Percentiles rank a stretch among this genome's conserved stretches.
Conservation (phyloP, 768 basidiomycete species). For the Arthromyces matolae region DNA sequence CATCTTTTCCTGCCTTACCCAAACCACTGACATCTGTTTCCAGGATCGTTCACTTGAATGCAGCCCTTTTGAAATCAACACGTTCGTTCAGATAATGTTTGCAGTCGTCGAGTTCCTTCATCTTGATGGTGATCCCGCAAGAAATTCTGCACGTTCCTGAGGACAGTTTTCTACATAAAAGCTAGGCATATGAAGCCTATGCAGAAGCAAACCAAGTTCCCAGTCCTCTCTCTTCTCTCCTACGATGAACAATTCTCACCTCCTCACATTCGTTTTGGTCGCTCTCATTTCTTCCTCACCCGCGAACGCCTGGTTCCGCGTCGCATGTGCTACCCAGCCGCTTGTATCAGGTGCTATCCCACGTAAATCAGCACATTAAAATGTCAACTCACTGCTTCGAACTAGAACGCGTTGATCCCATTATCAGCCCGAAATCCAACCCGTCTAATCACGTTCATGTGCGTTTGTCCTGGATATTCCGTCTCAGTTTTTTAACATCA, state of each 20-base stretch:
- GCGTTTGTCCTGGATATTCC: conserved; percentile 13
- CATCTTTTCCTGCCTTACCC: too few relatives aligned
- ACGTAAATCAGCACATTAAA: too few relatives aligned
- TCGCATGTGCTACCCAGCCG: conserved; percentile 36
- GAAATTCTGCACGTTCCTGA: too few relatives aligned
- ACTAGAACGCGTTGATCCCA: conserved; percentile 37
- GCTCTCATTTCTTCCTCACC: conserved; percentile 15
- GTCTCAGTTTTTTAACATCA: not conserved
- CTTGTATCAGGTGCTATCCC: conserved; percentile 36
- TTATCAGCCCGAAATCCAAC: conserved; percentile 29
- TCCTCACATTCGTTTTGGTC: conserved; percentile 13
- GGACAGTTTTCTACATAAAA: too few relatives aligned
- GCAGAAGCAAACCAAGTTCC: conserved; percentile 4
- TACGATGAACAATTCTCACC: conserved; percentile 12
- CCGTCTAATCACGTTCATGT: conserved; percentile 42
- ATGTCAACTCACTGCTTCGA: too few relatives aligned
- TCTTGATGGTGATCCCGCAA: too few relatives aligned
- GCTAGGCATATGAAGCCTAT: too few relatives aligned
- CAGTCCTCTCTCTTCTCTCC: not conserved
- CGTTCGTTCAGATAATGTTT: too few relatives aligned
- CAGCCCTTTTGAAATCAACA: conserved; percentile 4
- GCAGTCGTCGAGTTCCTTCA: too few relatives aligned
- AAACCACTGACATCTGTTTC: not conserved
- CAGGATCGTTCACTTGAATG: not conserved
- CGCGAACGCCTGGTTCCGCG: conserved; percentile 37